Evolutionary conservation across 1,139 yeast genomes (phyloP).

Genomic region (Eremothecium sinecaudum): DNA sequence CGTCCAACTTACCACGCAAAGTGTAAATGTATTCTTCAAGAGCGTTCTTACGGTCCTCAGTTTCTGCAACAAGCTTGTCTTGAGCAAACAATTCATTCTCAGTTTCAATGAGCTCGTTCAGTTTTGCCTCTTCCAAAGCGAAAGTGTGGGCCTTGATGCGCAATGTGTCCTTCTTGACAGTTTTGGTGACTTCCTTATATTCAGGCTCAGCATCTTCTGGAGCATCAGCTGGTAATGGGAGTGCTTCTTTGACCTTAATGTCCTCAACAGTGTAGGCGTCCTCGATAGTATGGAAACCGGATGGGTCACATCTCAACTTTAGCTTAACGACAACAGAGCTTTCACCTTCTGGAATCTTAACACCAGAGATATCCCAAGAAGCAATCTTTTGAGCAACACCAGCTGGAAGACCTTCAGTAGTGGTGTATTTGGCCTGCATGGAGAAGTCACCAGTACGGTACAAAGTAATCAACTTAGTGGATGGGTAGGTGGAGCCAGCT

Average conservation of each 20-base stretch:
- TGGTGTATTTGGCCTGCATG: slow-evolving; percentile 78
- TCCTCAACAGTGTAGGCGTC: slow-evolving; percentile 94
- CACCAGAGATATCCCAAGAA: slow-evolving; percentile 81
- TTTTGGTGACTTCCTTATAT: slow-evolving; percentile 84
- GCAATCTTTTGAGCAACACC: slow-evolving; percentile 63
- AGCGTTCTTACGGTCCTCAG: slow-evolving; percentile 97
- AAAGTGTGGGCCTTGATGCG: slow-evolving; percentile 49
- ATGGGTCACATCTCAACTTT: slow-evolving; percentile 93
- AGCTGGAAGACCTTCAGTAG: slow-evolving; percentile 60
- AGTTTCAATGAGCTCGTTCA: slow-evolving; percentile 61
- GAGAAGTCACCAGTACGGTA: slow-evolving; percentile 87
- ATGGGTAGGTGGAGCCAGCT: slow-evolving; percentile 84
- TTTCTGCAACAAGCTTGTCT: slow-evolving; percentile 95
- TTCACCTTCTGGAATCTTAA: slow-evolving; percentile 67
- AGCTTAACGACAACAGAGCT: slow-evolving; percentile 78
- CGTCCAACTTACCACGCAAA: slow-evolving; percentile 94
- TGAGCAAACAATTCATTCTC: slow-evolving; percentile 79
- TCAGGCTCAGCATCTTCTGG: slow-evolving; percentile 68
- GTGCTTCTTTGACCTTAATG: slow-evolving; percentile 78
- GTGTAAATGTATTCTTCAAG: slow-evolving; percentile 97
- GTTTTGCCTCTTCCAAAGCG: slow-evolving; percentile 50
- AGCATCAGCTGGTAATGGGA: slow-evolving; percentile 47
- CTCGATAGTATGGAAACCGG: slow-evolving; percentile 90
- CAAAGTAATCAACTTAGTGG: slow-evolving; percentile 88
- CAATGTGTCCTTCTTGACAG: slow-evolving; percentile 85